Percentiles rank a stretch among this genome's conserved stretches.
phyloP scores from a whole-genome alignment of 1,139 yeast genomes.

The Blastobotrys malaysiensis region DNA sequence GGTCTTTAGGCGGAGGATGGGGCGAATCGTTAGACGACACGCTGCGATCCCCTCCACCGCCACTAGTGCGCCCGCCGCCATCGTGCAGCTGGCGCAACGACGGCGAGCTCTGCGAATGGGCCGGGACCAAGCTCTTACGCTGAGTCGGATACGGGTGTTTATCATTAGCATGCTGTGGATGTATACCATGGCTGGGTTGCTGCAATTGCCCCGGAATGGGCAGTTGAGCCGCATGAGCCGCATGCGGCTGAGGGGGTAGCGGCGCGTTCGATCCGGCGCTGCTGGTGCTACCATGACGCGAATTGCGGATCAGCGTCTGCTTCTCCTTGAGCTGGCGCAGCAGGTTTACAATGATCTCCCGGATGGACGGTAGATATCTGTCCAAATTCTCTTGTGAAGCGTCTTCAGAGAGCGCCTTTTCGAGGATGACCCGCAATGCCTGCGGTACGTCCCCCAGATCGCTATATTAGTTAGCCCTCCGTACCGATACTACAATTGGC shows the following conservation, averaged over 20 bases:
- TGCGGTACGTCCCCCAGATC: constrained; percentile 78
- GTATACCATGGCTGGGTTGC: background rate
- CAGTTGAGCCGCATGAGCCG: background rate
- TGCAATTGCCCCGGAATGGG: constrained; percentile 6
- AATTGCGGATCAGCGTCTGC: constrained; percentile 39
- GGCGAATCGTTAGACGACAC: background rate
- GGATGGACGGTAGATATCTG: constrained; percentile 72
- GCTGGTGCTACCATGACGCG: constrained; percentile 3
- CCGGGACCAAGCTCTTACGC: background rate
- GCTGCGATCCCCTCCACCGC: background rate
- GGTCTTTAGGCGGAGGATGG: background rate
- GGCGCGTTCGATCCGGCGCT: background rate
- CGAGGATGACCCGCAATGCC: constrained; percentile 67
- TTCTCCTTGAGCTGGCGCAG: constrained; percentile 77
- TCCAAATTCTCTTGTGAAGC: constrained; percentile 84
- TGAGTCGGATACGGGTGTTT: background rate
- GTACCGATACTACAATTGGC: background rate
- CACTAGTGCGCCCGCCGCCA: background rate
- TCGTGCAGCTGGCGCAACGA: background rate
- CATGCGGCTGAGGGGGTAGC: background rate
- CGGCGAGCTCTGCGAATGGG: background rate
- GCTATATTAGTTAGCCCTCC: constrained; percentile 18
- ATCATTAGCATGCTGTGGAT: no score
- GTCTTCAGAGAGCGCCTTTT: constrained; percentile 78
- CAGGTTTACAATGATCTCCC: constrained; percentile 79